These are phyloP conservation scores for Acacia acuminata DNA, from an alignment of 306 rosid species.

Conservation along the genomic window DNA sequence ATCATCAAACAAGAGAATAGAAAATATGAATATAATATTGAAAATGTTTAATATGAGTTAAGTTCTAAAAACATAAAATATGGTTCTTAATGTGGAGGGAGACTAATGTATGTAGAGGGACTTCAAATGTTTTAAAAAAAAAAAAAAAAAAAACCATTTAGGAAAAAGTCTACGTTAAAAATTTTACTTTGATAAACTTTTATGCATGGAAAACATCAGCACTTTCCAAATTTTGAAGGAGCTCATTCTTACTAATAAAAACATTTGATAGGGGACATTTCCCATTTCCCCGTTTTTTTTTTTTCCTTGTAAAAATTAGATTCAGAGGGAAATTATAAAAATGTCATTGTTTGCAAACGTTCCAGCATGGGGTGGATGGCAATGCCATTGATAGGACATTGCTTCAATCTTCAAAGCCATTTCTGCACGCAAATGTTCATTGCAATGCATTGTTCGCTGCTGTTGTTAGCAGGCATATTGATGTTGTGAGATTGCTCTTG, in stretches of 20 bases:
- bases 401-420: conserved; percentile 69
- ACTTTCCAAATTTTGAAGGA: too few relatives aligned
- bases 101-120: background rate
- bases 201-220: too few relatives aligned
- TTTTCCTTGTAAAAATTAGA: background rate
- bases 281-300: too few relatives aligned
- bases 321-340: background rate
- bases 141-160: too few relatives aligned
- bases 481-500: conserved; percentile 54
- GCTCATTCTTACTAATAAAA: too few relatives aligned
- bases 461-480: conserved; percentile 58
- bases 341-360: conserved; percentile 22
- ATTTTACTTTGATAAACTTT: too few relatives aligned
- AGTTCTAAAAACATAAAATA: too few relatives aligned
- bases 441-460: conserved; percentile 65
- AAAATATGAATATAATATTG: background rate
- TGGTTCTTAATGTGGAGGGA: background rate
- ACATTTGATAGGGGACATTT: too few relatives aligned
- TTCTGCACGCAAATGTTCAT: conserved; percentile 57
- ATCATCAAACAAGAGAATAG: background rate
- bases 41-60: too few relatives aligned
- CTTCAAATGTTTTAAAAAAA: background rate
- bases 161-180: too few relatives aligned
- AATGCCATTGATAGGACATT: conserved; percentile 51
- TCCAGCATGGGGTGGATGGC: conserved; percentile 59